A percentile compares a stretch with the other conserved stretches of the same genome.
These are phyloP conservation scores for Pseudomonodictys pantanalensis DNA, from an alignment of 495 filamentous ascomycete species.

Conservation along the genomic window DNA sequence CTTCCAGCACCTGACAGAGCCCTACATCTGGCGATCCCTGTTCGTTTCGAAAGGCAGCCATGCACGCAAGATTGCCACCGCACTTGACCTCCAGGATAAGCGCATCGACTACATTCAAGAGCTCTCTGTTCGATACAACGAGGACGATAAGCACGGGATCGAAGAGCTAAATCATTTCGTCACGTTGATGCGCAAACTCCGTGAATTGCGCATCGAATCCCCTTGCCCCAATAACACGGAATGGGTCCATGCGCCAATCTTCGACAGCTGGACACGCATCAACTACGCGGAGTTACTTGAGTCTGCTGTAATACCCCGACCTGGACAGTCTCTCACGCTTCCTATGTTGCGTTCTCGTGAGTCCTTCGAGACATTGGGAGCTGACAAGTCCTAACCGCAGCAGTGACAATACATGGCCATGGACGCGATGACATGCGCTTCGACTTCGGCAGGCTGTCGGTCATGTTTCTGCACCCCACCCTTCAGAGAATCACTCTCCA, in stretches of 20 bases:
- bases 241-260: not conserved
- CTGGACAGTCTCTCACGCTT: not conserved
- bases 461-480: slow-evolving; percentile 31
- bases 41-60: slow-evolving; percentile 14
- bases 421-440: not conserved
- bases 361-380: not conserved
- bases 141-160: slow-evolving; percentile 8
- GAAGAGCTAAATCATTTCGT: slow-evolving; percentile 12
- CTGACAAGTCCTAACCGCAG: not conserved
- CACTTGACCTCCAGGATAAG: slow-evolving; percentile 1
- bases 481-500: slow-evolving; percentile 23
- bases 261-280: slow-evolving; percentile 12
- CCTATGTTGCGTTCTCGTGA: slow-evolving; percentile 27
- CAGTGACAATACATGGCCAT: slow-evolving; percentile 27
- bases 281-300: slow-evolving; percentile 18
- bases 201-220: slow-evolving; percentile 22
- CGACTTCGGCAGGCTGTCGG: slow-evolving; percentile 11
- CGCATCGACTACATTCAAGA: slow-evolving; percentile 14
- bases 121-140: slow-evolving; percentile 12
- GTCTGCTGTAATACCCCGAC: not conserved
- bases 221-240: slow-evolving; percentile 26
- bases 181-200: slow-evolving; percentile 14
- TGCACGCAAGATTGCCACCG: not conserved
- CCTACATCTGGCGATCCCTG: slow-evolving; percentile 21
- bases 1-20: slow-evolving; percentile 21